These are phyloP conservation scores for Xylaria scruposa DNA, from an alignment of 495 filamentous ascomycete species.

Conservation along the genomic window DNA sequence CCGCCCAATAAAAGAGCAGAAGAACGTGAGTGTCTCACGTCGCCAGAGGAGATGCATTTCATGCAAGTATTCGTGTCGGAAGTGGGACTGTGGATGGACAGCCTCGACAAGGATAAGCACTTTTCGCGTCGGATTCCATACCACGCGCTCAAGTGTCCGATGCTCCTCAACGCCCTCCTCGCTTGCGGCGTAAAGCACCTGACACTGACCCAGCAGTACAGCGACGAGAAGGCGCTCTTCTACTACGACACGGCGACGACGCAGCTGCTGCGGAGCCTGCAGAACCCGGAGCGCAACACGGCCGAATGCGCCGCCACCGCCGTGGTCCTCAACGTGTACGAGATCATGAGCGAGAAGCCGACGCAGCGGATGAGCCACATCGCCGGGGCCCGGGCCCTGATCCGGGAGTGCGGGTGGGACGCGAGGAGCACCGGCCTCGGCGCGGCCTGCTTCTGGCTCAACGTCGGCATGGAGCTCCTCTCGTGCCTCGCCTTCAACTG, in stretches of 20 bases:
- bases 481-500: constrained; percentile 88
- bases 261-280: constrained; percentile 71
- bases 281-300: constrained; percentile 83
- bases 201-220: constrained; percentile 72
- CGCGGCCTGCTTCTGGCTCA: constrained; percentile 93
- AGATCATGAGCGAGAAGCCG: constrained; percentile 83
- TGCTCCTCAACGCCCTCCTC: constrained; percentile 90
- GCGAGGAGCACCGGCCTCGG: constrained; percentile 80
- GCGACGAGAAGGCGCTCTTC: constrained; percentile 75
- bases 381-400: constrained; percentile 82
- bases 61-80: constrained; percentile 94
- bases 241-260: constrained; percentile 86
- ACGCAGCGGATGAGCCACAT: constrained; percentile 85
- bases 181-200: constrained; percentile 89
- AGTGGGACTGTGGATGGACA: constrained; percentile 94
- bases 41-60: constrained; percentile 77
- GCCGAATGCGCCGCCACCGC: constrained; percentile 89
- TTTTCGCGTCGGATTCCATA: constrained; percentile 85
- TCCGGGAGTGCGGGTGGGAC: constrained; percentile 91
- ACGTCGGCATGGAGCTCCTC: constrained; percentile 87
- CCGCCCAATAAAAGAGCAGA: constrained; percentile 56
- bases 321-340: constrained; percentile 88
- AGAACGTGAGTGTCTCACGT: constrained; percentile 65
- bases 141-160: constrained; percentile 79
- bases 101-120: constrained; percentile 85